phyloP scores from a whole-genome alignment of 805 yeast genomes.

The Kluyveromyces nonfermentans region DNA sequence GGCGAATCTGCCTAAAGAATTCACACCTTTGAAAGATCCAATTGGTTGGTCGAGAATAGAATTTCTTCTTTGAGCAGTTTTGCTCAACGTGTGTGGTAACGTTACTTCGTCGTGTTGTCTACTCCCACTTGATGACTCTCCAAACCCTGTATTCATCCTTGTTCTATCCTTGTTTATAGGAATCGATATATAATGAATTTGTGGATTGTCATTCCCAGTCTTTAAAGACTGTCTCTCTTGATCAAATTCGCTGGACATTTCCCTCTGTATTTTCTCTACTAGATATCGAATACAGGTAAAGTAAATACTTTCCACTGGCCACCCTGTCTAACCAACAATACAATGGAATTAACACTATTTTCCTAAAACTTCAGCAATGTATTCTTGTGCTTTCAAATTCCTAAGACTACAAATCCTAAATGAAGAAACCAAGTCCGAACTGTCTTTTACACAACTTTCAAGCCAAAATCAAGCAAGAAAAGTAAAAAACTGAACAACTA shows the following conservation, averaged over 20 bases:
- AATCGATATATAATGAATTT: slow-evolving; percentile 26
- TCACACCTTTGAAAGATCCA: slow-evolving; percentile 54
- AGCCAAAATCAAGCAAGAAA: neutral
- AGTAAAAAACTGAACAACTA: no score
- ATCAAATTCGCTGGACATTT: neutral
- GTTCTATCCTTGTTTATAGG: slow-evolving; percentile 20
- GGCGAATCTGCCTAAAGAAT: slow-evolving; percentile 71
- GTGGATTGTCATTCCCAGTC: neutral
- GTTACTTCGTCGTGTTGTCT: neutral
- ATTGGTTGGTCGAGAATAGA: slow-evolving; percentile 38
- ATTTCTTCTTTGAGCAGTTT: slow-evolving; percentile 22
- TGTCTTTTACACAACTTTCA: neutral
- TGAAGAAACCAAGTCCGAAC: neutral
- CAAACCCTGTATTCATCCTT: neutral
- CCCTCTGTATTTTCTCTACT: no score
- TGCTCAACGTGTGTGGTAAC: neutral
- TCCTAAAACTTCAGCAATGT: no score
- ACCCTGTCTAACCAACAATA: neutral
- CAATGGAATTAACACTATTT: no score
- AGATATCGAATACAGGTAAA: neutral
- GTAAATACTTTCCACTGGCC: neutral
- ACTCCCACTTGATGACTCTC: neutral
- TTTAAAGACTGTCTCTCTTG: slow-evolving; percentile 4
- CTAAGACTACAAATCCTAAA: neutral
- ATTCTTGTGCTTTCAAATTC: neutral